Evolutionary conservation across 1,284 basidiomycete species (phyloP).

Genomic region (Tylopilus sp.): DNA sequence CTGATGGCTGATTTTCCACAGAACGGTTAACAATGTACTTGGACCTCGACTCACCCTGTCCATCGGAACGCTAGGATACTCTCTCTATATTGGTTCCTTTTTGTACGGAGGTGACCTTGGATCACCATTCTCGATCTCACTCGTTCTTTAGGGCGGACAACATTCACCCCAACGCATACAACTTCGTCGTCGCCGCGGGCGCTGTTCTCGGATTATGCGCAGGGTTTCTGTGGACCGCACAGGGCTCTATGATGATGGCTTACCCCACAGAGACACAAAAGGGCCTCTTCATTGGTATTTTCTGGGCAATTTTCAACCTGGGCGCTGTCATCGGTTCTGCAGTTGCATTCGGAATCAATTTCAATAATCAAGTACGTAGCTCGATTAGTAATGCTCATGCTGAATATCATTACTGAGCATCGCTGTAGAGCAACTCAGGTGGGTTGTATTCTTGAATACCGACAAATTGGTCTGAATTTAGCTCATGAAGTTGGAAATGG

Average conservation of each 20-base stretch:
- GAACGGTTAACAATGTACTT: conserved; percentile 71
- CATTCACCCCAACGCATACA: conserved; percentile 54
- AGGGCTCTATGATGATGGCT: conserved; percentile 78
- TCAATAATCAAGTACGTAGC: conserved; percentile 40
- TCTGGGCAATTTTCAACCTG: conserved; percentile 74
- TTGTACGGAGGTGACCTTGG: conserved; percentile 42
- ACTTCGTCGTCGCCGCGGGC: conserved; percentile 72
- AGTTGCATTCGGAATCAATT: conserved; percentile 58
- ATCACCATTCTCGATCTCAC: neutral
- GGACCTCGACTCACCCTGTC: conserved; percentile 70
- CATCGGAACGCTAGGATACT: conserved; percentile 66
- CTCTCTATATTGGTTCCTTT: conserved; percentile 69
- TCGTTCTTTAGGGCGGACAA: conserved; percentile 51
- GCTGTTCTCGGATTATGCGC: conserved; percentile 81
- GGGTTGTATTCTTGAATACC: conserved; percentile 4
- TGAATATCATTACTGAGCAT: neutral
- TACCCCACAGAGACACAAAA: conserved; percentile 78
- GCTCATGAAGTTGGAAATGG: conserved; percentile 46
- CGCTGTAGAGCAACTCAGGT: conserved; percentile 24
- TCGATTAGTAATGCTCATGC: neutral
- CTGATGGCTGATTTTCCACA: conserved; percentile 24
- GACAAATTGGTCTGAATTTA: conserved; percentile 5
- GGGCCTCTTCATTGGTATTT: conserved; percentile 70
- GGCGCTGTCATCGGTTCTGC: conserved; percentile 67
- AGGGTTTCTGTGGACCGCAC: conserved; percentile 80